Percentiles rank a stretch among this genome's conserved stretches.
phyloP scores from a whole-genome alignment of 2,329 filamentous ascomycete genomes.

The Aureobasidium musti region DNA sequence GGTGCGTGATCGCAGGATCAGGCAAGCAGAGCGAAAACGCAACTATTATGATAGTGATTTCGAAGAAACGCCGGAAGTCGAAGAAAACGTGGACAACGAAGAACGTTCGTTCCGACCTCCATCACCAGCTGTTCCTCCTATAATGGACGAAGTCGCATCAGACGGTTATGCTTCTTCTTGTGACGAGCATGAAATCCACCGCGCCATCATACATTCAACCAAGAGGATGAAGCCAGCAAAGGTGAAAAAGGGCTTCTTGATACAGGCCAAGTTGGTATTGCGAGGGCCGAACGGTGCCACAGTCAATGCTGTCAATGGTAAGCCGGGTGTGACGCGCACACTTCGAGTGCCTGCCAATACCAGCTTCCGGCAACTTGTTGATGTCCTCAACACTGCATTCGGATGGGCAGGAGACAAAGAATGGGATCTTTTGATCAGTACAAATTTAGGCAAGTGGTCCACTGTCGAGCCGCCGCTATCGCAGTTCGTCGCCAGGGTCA shows the following conservation, averaged over 20 bases:
- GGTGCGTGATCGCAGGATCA: background rate
- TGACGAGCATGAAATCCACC: slow-evolving; percentile 3
- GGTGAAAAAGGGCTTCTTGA: background rate
- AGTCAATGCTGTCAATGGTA: slow-evolving; percentile 10
- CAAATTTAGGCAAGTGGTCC: background rate
- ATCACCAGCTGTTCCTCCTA: background rate
- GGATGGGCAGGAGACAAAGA: background rate
- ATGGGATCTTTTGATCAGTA: background rate
- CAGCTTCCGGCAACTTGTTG: background rate
- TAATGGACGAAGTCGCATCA: background rate
- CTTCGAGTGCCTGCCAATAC: background rate
- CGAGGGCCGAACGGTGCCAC: background rate
- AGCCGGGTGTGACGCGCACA: background rate
- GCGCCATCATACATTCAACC: background rate
- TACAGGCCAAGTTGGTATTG: background rate
- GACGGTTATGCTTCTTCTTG: slow-evolving; percentile 6
- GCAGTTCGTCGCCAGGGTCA: background rate
- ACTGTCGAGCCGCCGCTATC: slow-evolving; percentile 1
- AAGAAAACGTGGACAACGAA: background rate
- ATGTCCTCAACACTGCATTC: slow-evolving; percentile 6
- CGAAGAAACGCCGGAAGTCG: background rate
- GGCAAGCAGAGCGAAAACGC: background rate
- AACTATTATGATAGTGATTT: background rate
- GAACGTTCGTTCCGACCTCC: slow-evolving; percentile 1
- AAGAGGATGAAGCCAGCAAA: slow-evolving; percentile 3